Base-by-base conservation (phyloP, 768 basidiomycete genomes). In the Lanmaoa rubissima region DNA sequence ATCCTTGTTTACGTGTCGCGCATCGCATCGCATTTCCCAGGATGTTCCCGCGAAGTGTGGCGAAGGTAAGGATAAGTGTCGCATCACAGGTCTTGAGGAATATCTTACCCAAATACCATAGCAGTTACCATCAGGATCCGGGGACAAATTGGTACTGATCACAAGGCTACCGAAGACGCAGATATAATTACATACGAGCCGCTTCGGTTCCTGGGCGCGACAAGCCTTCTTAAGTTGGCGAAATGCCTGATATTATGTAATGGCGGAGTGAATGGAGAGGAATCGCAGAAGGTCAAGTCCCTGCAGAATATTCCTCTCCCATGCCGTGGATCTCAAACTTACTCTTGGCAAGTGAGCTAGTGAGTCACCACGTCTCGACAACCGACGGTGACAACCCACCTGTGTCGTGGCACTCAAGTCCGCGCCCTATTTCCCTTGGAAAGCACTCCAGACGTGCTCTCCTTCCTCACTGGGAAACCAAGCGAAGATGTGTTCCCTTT, bases 401-500 rank as follows among this genome's bases (percentile, higher is more conserved):
- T 21, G 2, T 6, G 8, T 26, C 17, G 24, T 48, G 53, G 4
- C 17, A 32, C 19, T 12, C 48, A 26, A 85, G 84, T 87, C 53
- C 75, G 82, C 55, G 68, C 84, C n/a, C 76, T 94, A 24, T 81
- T 85, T 57, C 90, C 86, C 0, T 78, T 92, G 24, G 93, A 96
- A 71, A 77, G 78, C 36, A 78, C 75, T 0, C 90, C 91, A 0
- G 88, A 88, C 1, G 67, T 89, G 46, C 83, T 92, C 55, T 87
- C 86, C 3, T 70, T 92, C 31, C 81, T 92, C 31, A 90, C 90
- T 0, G 93, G 93, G 32, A 90, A 93, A 70, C 93, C 92, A 13
- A 92, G 94, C 68, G 79, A 87, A 10, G 74, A 78, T 3, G 86
- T 89, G 3, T 94, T 94, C 75, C 94, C 93, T 2, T 88, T 96